Evolutionary conservation across 2,329 filamentous ascomycete species (phyloP).

Genomic region (Colletotrichum sp.): DNA sequence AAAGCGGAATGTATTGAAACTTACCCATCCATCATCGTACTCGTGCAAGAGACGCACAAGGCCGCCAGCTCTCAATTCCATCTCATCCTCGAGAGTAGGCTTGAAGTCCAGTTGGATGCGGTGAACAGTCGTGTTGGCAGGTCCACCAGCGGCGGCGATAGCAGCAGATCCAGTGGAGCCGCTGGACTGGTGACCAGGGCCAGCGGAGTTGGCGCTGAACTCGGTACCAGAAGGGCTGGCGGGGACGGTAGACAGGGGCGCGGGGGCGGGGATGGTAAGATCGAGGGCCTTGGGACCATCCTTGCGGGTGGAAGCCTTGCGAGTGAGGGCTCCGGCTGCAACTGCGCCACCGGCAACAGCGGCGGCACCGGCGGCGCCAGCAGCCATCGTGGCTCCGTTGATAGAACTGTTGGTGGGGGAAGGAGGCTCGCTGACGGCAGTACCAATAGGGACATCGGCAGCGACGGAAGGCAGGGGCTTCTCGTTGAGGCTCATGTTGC

Average conservation of each 20-base stretch:
- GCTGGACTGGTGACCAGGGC: conserved; percentile 49
- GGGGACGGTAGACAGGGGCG: conserved; percentile 41
- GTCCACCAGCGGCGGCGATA: conserved; percentile 67
- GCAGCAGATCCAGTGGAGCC: conserved; percentile 60
- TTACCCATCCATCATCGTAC: conserved; percentile 98
- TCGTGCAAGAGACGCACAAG: conserved; percentile 90
- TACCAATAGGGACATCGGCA: conserved; percentile 12
- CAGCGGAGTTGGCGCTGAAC: conserved; percentile 62
- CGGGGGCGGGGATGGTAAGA: conserved; percentile 50
- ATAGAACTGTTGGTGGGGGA: background rate
- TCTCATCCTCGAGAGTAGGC: conserved; percentile 90
- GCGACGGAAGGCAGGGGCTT: conserved; percentile 17
- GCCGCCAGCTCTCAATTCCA: conserved; percentile 80
- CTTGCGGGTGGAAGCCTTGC: conserved; percentile 63
- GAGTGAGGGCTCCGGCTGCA: conserved; percentile 44
- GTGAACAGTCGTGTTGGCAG: conserved; percentile 72
- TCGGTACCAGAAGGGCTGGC: conserved; percentile 69
- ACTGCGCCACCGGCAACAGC: conserved; percentile 41
- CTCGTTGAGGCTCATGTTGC: conserved; percentile 39
- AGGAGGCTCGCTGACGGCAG: background rate
- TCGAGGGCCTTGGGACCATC: conserved; percentile 57
- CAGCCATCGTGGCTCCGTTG: conserved; percentile 40
- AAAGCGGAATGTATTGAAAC: conserved; percentile 36
- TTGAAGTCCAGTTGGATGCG: conserved; percentile 94
- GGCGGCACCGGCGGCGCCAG: conserved; percentile 24